Evolutionary conservation across 345 rosid genomes (phyloP), one percentile per base, ranked within the genome.

Genomic region (Ricinus communis): DNA sequence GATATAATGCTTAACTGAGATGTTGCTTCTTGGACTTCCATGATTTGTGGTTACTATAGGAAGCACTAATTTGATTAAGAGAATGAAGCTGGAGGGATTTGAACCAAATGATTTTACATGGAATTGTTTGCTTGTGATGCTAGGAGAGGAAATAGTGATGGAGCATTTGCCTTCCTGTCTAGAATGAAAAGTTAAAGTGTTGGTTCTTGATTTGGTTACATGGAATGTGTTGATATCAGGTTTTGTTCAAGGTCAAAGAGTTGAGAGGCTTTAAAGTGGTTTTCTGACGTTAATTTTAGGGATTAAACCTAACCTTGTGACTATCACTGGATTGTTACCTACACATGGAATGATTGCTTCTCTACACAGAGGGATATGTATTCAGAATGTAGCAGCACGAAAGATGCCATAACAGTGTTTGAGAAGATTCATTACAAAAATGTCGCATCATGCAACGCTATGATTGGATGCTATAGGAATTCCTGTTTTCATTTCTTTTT

Each of bases 1-100:
- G n/a, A n/a, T n/a, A n/a, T n/a, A n/a, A n/a, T n/a, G n/a, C n/a
- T n/a, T n/a, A n/a, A n/a, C 72, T 85, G 81, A 71, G 80, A 85
- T 66, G 72, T 82, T 38, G 81, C 63, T 61, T 79, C 87, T 25
- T 86, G 87, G 84, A 86, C 89, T 49, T 82, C 87, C 11, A 79
- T 86, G 82, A 83, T 86, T 47, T 80, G 79, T 74, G 89, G 87
- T 65, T 80, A 80, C 53, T 75, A 76, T 62, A 82, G 45, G 75
- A 25, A 81, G 82, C 1, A n/a, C 73, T 24, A 31, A 15, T 43
- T 70, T 83, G 74, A 77, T 83, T 56, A 73, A 85, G 66, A 74
- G 56, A 58, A 81, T 85, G 85, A 77, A 76, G 61, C 46, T 71
- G 81, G 87, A 83, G 54, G 85, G 82, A 12, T 66, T 85, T 53